A percentile compares a stretch with the other conserved stretches of the same genome.
Conservation (phyloP, 2,329 filamentous ascomycete species). For the Sphaceloma murrayae region DNA sequence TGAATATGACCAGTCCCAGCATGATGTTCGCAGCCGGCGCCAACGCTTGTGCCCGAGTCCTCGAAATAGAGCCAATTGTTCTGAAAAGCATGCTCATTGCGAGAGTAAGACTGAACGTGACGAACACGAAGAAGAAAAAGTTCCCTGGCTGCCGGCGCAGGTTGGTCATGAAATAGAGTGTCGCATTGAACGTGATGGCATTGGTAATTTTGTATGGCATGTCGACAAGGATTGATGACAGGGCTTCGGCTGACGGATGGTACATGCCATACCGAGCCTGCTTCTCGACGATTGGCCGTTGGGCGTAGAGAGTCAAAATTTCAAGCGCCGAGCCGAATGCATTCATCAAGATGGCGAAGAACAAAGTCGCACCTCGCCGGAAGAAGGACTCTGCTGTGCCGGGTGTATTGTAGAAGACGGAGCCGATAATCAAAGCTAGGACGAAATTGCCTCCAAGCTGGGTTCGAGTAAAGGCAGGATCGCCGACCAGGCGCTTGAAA, state of each 20-base stretch:
- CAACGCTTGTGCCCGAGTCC: constrained; percentile 55
- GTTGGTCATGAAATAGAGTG: constrained; percentile 49
- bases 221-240: constrained; percentile 46
- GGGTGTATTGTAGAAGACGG: constrained; percentile 48
- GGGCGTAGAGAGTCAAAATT: constrained; percentile 49
- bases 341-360: constrained; percentile 52
- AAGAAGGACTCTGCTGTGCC: constrained; percentile 45
- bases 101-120: constrained; percentile 46
- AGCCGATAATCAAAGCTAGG: constrained; percentile 53
- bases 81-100: constrained; percentile 44
- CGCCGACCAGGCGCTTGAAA: constrained; percentile 44
- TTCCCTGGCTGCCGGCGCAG: constrained; percentile 32
- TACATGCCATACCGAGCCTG: constrained; percentile 37
- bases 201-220: constrained; percentile 50
- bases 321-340: constrained; percentile 50
- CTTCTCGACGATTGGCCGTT: constrained; percentile 41
- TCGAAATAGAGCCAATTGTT: constrained; percentile 49
- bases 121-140: constrained; percentile 58
- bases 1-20: constrained; percentile 40
- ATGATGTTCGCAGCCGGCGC: constrained; percentile 43
- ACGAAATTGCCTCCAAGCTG: constrained; percentile 30
- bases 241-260: constrained; percentile 38
- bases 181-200: constrained; percentile 44
- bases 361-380: constrained; percentile 47
- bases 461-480: constrained; percentile 39